These are phyloP conservation scores for Bipolaris sorokiniana DNA, from an alignment of 2,329 filamentous ascomycete genomes.

Conservation along the genomic window DNA sequence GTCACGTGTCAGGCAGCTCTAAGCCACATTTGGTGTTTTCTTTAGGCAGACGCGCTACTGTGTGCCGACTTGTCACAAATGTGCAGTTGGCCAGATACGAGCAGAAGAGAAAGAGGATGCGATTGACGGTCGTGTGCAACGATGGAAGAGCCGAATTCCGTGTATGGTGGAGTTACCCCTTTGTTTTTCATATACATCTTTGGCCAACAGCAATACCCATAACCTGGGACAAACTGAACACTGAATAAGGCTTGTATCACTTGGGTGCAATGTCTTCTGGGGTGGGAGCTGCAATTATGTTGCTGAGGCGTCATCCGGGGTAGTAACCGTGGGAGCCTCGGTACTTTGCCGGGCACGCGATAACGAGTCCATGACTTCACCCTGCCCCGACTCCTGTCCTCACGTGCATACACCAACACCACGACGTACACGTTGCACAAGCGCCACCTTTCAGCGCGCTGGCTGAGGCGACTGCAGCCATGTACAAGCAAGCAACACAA, in stretches of 20 bases:
- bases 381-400: slow-evolving; percentile 31
- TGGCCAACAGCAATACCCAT: background rate
- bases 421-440: slow-evolving; percentile 26
- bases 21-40: background rate
- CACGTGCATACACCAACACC: slow-evolving; percentile 22
- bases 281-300: background rate
- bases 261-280: background rate
- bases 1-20: slow-evolving; percentile 33
- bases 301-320: slow-evolving; percentile 19
- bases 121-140: background rate
- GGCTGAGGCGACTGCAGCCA: slow-evolving; percentile 31
- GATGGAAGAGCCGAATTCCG: background rate
- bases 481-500: slow-evolving; percentile 49
- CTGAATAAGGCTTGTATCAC: background rate
- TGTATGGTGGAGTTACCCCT: background rate
- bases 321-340: slow-evolving; percentile 37
- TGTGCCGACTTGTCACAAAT: background rate
- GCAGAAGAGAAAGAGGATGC: background rate
- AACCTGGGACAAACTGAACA: too few relatives aligned
- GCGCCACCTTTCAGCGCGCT: slow-evolving; percentile 15
- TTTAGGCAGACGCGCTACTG: background rate
- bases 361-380: slow-evolving; percentile 33
- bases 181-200: background rate
- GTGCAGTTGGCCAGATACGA: background rate
- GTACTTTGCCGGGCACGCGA: slow-evolving; percentile 27